Evolutionary conservation across 164 flowering plant species (phyloP).

Genomic region (Chloranthus sessilifolius): DNA sequence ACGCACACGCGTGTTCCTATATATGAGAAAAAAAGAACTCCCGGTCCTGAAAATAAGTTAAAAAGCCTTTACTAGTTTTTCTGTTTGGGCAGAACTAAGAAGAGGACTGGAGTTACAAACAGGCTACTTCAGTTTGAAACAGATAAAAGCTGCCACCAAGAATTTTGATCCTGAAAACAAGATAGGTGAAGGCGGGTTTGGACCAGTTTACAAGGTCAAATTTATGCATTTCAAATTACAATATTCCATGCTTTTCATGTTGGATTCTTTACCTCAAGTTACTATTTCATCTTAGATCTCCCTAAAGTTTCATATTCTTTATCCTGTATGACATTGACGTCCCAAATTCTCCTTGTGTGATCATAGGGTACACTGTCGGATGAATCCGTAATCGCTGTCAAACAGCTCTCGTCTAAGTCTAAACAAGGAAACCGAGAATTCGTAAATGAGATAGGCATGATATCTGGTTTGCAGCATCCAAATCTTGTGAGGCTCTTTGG

Average conservation of each 20-base stretch:
- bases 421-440: constrained; percentile 71
- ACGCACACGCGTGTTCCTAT: no score
- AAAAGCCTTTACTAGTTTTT: no score
- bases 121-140: constrained; percentile 34
- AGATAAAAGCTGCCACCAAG: constrained; percentile 42
- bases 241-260: not conserved
- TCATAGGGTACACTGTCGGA: constrained; percentile 32
- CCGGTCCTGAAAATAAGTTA: no score
- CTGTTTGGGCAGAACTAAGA: constrained; percentile 21
- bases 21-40: no score
- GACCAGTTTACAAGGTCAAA: constrained; percentile 54
- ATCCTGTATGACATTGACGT: no score
- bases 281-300: no score
- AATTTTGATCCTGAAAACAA: constrained; percentile 39
- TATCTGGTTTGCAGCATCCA: constrained; percentile 61
- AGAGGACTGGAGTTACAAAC: constrained; percentile 33
- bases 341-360: no score
- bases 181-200: constrained; percentile 66
- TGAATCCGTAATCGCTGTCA: constrained; percentile 57
- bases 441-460: constrained; percentile 64
- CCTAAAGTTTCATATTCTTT: no score
- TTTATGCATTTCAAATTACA: not conserved
- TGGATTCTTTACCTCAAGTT: not conserved
- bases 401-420: constrained; percentile 61
- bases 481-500: constrained; percentile 59